Conservation (phyloP, 1,139 yeast genomes). For the Taphrina wiesneri region DNA sequence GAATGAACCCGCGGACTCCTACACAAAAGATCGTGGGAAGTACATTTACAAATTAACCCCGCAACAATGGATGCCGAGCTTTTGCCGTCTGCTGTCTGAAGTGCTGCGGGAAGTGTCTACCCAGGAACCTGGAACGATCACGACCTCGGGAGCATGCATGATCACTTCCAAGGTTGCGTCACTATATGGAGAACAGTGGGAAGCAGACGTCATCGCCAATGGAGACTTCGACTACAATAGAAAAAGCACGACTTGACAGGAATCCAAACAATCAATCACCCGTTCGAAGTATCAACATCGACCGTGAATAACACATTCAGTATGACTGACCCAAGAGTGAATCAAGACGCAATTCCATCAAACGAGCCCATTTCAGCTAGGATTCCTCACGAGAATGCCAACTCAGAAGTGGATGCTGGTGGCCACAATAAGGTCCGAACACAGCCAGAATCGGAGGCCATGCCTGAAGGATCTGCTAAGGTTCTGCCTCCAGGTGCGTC, state of each 20-base stretch:
- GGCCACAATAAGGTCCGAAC: slow-evolving; percentile 26
- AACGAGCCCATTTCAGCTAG: slow-evolving; percentile 7
- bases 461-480: slow-evolving; percentile 5
- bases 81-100: too few species aligned
- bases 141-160: too few species aligned
- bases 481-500: slow-evolving; percentile 8
- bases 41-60: too few species aligned
- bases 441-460: slow-evolving; percentile 6
- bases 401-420: not conserved
- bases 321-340: slow-evolving; percentile 12
- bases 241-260: not conserved
- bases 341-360: not conserved
- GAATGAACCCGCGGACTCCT: too few species aligned
- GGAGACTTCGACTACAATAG: not conserved
- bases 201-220: not conserved
- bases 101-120: too few species aligned
- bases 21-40: too few species aligned
- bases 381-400: slow-evolving; percentile 18
- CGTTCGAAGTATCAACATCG: not conserved
- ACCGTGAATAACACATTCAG: not conserved
- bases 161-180: too few species aligned
- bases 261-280: not conserved
- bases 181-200: not conserved
- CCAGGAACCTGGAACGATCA: too few species aligned
- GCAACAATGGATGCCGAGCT: too few species aligned